phyloP scores from a whole-genome alignment of 78 protist species.

The Dictyostelium intermedium region DNA sequence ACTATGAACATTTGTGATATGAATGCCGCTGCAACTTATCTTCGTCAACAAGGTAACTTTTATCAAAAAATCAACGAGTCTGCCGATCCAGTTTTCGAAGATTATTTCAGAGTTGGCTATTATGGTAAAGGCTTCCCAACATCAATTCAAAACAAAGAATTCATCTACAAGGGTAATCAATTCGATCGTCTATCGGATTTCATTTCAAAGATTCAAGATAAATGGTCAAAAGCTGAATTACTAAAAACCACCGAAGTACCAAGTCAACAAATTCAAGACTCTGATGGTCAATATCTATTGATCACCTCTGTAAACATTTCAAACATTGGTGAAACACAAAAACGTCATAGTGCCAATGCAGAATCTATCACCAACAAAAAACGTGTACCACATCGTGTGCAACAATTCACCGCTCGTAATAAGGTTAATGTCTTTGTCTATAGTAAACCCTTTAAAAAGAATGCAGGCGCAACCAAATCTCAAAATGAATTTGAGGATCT shows the following conservation, averaged over 20 bases:
- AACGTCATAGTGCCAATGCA: slow-evolving; percentile 23
- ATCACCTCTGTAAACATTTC: slow-evolving; percentile 58
- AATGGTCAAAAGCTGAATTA: slow-evolving; percentile 81
- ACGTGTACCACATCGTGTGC: slow-evolving; percentile 69
- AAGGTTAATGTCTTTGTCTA: slow-evolving; percentile 72
- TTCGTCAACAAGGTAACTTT: slow-evolving; percentile 59
- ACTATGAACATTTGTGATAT: slow-evolving; percentile 74
- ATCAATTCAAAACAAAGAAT: slow-evolving; percentile 46
- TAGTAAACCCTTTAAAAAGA: slow-evolving; percentile 57
- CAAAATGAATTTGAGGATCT: slow-evolving; percentile 86
- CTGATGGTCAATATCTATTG: slow-evolving; percentile 35
- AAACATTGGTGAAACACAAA: slow-evolving; percentile 42
- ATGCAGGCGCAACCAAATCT: neutral
- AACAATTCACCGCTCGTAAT: slow-evolving; percentile 71
- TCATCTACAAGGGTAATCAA: slow-evolving; percentile 80
- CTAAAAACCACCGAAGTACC: slow-evolving; percentile 64
- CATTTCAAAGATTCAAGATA: slow-evolving; percentile 50
- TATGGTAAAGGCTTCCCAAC: slow-evolving; percentile 83
- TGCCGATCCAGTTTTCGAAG: slow-evolving; percentile 47
- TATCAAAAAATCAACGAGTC: slow-evolving; percentile 63
- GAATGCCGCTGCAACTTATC: slow-evolving; percentile 46
- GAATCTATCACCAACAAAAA: slow-evolving; percentile 13
- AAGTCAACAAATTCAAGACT: slow-evolving; percentile 36
- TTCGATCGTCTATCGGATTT: slow-evolving; percentile 71
- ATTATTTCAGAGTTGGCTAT: slow-evolving; percentile 88